Percentiles rank a stretch among this genome's conserved stretches.
These are phyloP conservation scores for Saccharum officinarum DNA, from an alignment of 176 grass and related monocot genomes.

Conservation along the genomic window DNA sequence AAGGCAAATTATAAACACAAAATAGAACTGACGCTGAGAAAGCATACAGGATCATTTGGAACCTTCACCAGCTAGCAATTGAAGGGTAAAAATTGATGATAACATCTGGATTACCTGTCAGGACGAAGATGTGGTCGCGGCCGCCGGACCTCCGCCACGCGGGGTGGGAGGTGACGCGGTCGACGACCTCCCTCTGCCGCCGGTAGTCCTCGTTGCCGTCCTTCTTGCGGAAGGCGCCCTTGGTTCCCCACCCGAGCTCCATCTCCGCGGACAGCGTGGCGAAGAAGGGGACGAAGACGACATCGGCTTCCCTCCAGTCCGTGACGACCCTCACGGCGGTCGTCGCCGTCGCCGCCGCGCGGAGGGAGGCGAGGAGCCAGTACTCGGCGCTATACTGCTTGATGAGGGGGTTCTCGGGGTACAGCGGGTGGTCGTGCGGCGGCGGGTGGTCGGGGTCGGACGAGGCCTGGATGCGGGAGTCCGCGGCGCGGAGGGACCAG, in stretches of 20 bases:
- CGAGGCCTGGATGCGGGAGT: constrained; percentile 75
- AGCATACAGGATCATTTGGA: not conserved
- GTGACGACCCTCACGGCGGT: constrained; percentile 51
- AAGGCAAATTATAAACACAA: not conserved
- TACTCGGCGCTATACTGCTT: constrained; percentile 95
- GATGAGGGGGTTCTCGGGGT: constrained; percentile 73
- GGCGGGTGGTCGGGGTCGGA: constrained; percentile 44
- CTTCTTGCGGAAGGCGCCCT: constrained; percentile 68
- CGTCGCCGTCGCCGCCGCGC: not conserved
- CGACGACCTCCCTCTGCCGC: constrained; percentile 77
- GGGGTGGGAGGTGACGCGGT: constrained; percentile 55
- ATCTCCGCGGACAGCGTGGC: constrained; percentile 84
- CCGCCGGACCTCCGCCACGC: constrained; percentile 80
- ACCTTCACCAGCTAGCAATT: not conserved
- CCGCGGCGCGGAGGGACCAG: constrained; percentile 65
- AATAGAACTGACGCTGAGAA: not conserved
- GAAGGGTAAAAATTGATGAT: not conserved
- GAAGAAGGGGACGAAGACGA: constrained; percentile 94
- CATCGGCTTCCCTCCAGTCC: constrained; percentile 64
- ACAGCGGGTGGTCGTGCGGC: constrained; percentile 33
- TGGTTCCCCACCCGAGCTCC: constrained; percentile 92
- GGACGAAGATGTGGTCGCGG: constrained; percentile 77
- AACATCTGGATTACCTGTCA: constrained; percentile 54
- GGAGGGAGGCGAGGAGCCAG: constrained; percentile 80
- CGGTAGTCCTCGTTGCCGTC: constrained; percentile 65